phyloP scores from a whole-genome alignment of 2,329 filamentous ascomycete species.

The Cercospora nicotianae region DNA sequence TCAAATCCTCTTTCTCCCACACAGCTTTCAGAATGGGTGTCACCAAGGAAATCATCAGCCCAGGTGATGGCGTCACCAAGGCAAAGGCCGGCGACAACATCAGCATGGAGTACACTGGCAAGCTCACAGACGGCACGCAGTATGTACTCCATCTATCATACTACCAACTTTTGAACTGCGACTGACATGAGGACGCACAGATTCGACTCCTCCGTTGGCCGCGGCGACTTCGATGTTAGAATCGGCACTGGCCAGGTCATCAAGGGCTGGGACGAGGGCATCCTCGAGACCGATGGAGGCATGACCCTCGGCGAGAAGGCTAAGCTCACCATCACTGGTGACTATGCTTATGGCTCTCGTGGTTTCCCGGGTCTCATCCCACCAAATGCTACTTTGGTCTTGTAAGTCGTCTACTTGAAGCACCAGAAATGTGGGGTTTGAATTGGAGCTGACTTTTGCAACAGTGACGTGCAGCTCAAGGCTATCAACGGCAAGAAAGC shows the following conservation, averaged over 20 bases:
- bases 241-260: slow-evolving; percentile 89
- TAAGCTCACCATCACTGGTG: slow-evolving; percentile 74
- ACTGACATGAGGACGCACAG: slow-evolving; percentile 47
- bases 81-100: slow-evolving; percentile 71
- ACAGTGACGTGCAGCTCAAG: slow-evolving; percentile 69
- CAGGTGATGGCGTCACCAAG: slow-evolving; percentile 62
- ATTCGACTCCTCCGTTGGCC: slow-evolving; percentile 83
- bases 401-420: slow-evolving; percentile 63
- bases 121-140: slow-evolving; percentile 68
- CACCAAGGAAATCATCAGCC: slow-evolving; percentile 61
- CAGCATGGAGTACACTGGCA: slow-evolving; percentile 89
- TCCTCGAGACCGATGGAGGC: slow-evolving; percentile 52
- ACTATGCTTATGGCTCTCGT: slow-evolving; percentile 64
- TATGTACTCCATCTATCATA: slow-evolving; percentile 47
- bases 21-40: slow-evolving; percentile 54
- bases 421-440: background rate
- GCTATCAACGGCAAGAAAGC: slow-evolving; percentile 54
- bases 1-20: slow-evolving; percentile 15
- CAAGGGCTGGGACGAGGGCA: slow-evolving; percentile 76
- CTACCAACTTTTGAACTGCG: background rate
- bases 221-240: slow-evolving; percentile 70
- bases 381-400: slow-evolving; percentile 71
- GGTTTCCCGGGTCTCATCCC: slow-evolving; percentile 80
- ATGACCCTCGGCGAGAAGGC: slow-evolving; percentile 94
- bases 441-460: background rate